These are phyloP conservation scores for Malbranchea zuffiana DNA, from an alignment of 2,329 filamentous ascomycete genomes.

Conservation along the genomic window DNA sequence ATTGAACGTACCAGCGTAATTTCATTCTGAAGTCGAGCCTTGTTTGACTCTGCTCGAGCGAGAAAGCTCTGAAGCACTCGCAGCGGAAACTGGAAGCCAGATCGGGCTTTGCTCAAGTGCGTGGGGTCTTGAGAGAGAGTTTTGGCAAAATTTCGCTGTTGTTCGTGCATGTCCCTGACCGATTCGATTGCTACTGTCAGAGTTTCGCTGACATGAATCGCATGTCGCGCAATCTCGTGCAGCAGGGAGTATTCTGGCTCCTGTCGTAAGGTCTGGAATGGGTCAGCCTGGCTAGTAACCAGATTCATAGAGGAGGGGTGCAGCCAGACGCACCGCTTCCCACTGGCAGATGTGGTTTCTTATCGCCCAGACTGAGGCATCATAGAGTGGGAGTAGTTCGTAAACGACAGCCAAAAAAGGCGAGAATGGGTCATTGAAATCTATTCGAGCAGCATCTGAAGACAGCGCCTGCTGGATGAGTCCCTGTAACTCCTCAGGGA, in stretches of 20 bases:
- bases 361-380: background rate
- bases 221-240: background rate
- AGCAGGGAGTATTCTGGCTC: background rate
- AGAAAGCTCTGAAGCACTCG: background rate
- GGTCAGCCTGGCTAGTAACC: background rate
- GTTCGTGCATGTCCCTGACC: too few relatives aligned
- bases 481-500: background rate
- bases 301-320: background rate
- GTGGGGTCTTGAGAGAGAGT: too few relatives aligned
- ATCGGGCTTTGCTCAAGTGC: too few relatives aligned
- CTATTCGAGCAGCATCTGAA: background rate
- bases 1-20: background rate
- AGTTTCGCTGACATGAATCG: background rate
- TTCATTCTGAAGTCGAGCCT: background rate
- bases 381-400: background rate
- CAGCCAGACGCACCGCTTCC: background rate
- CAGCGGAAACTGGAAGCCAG: background rate
- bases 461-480: background rate
- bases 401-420: background rate
- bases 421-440: background rate
- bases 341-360: background rate
- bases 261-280: background rate
- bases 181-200: constrained; percentile 3
- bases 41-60: background rate
- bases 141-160: too few relatives aligned